These are phyloP conservation scores for Actinomortierella wolfii DNA, from an alignment of 371 early-diverging fungal species.

Conservation along the genomic window DNA sequence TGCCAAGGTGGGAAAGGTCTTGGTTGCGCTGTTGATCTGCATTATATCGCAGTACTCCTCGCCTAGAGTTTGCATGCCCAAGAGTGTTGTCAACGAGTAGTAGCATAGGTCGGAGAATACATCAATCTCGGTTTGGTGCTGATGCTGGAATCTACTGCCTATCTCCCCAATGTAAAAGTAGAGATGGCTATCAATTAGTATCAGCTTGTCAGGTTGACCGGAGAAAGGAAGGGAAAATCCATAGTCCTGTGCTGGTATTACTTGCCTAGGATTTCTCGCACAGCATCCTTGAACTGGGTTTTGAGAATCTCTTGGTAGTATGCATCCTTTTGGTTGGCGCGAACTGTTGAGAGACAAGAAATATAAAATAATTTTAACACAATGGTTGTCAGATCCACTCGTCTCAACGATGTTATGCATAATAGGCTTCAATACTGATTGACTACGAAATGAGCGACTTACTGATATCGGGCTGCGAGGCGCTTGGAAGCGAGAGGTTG, in stretches of 20 bases:
- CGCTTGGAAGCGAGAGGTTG: slow-evolving; percentile 64
- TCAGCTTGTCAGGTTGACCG: not conserved
- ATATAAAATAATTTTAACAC: not conserved
- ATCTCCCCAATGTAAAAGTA: not conserved
- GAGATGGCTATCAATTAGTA: not conserved
- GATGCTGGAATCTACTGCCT: slow-evolving; percentile 75
- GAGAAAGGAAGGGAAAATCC: not conserved
- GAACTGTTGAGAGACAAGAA: slow-evolving; percentile 53
- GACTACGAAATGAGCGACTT: slow-evolving; percentile 9
- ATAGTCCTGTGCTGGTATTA: not conserved
- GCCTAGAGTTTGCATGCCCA: slow-evolving; percentile 87
- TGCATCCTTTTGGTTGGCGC: slow-evolving; percentile 87
- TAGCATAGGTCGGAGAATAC: slow-evolving; percentile 70
- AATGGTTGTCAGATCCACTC: not conserved
- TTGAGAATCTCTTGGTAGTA: slow-evolving; percentile 73
- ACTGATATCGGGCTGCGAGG: slow-evolving; percentile 85
- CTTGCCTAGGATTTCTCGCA: slow-evolving; percentile 68
- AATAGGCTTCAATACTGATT: not conserved
- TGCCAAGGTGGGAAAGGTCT: slow-evolving; percentile 55
- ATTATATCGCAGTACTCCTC: slow-evolving; percentile 93
- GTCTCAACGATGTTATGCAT: not conserved
- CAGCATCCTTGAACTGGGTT: slow-evolving; percentile 64
- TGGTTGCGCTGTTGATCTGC: slow-evolving; percentile 57
- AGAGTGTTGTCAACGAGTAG: slow-evolving; percentile 72
- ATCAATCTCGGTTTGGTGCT: slow-evolving; percentile 69